Evolutionary conservation across 139 green algal species (phyloP).

Genomic region (Coccomyxa sp.): DNA sequence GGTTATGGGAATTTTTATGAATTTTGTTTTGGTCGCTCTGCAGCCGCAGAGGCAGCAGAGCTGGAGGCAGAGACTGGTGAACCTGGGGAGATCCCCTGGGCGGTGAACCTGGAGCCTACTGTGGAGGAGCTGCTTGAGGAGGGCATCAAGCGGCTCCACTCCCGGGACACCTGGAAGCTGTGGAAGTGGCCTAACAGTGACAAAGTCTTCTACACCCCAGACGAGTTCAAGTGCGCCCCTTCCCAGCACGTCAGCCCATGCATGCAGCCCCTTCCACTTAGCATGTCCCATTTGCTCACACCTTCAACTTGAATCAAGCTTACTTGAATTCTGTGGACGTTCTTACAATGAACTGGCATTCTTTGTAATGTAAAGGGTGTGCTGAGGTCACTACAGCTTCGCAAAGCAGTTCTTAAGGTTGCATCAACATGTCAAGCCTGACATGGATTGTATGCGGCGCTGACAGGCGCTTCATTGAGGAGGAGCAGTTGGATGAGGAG

Average conservation of each 20-base stretch:
- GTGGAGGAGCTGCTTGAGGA: slow-evolving; percentile 68
- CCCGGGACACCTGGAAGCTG: slow-evolving; percentile 59
- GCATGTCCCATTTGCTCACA: too few relatives aligned
- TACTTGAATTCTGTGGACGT: neutral
- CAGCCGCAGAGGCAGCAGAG: slow-evolving; percentile 20
- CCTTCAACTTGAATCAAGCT: too few relatives aligned
- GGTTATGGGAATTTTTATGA: too few relatives aligned
- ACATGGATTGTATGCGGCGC: too few relatives aligned
- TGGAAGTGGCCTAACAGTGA: slow-evolving; percentile 43
- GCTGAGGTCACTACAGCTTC: too few relatives aligned
- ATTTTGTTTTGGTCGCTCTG: neutral
- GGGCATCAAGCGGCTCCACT: slow-evolving; percentile 46
- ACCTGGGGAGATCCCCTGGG: neutral
- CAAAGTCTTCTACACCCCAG: slow-evolving; percentile 50
- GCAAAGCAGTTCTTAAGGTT: too few relatives aligned
- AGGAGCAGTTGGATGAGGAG: slow-evolving; percentile 54
- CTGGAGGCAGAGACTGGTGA: neutral
- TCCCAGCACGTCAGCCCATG: slow-evolving; percentile 8
- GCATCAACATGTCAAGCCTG: too few relatives aligned
- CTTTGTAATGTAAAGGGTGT: too few relatives aligned
- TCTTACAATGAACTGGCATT: neutral
- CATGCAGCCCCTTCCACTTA: too few relatives aligned
- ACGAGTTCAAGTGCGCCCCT: slow-evolving; percentile 45
- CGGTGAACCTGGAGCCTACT: slow-evolving; percentile 28
- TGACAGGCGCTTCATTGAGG: slow-evolving; percentile 27